Evolutionary conservation across 73 alveolate species (phyloP), one percentile per base, ranked within the genome.

Genomic region (Uronychia binucleata): DNA sequence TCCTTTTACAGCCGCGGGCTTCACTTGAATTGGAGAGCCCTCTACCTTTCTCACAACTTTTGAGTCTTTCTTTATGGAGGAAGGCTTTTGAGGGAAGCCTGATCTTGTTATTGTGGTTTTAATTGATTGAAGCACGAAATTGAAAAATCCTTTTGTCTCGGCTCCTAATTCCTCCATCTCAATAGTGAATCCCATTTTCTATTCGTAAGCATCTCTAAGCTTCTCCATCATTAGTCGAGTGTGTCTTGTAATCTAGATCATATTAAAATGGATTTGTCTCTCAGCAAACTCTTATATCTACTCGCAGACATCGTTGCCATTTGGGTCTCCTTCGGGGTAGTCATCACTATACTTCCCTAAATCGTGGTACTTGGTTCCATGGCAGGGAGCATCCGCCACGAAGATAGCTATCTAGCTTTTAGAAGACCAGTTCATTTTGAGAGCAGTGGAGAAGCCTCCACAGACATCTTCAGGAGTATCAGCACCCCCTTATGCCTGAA

Each of bases 401-500:
- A 11, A 19, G 67, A 46, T 11, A 46, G 19, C 67, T 19, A 46
- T 19, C 19, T 46, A 11, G 67, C 5, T 46, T 46, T 46, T 46
- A 46, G 67, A 46, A 11, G n/a, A 11, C 67, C 67, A 46, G 67
- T 46, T 46, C 67, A 46, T 11, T 5, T 5, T 46, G n/a, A 46
- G 19, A 5, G 67, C 67, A 11, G 5, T 46, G n/a, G 5, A 5
- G 67, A 11, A 46, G 5, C 67, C 67, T 46, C 19, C 5, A 19
- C 67, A 46, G 19, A 46, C 19, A 46, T 46, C 19, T 46, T 46
- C 67, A 11, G 67, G 67, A 46, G 19, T 11, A 46, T 46, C 67
- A 5, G 19, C 67, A 11, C 67, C 67, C 67, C 67, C 67, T 80
- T 77, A 29, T 58, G 79, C 35, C 77, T 77, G 57, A 80, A 82